Conservation (phyloP, 805 yeast species). For the Wickerhamomyces xylosicus region DNA sequence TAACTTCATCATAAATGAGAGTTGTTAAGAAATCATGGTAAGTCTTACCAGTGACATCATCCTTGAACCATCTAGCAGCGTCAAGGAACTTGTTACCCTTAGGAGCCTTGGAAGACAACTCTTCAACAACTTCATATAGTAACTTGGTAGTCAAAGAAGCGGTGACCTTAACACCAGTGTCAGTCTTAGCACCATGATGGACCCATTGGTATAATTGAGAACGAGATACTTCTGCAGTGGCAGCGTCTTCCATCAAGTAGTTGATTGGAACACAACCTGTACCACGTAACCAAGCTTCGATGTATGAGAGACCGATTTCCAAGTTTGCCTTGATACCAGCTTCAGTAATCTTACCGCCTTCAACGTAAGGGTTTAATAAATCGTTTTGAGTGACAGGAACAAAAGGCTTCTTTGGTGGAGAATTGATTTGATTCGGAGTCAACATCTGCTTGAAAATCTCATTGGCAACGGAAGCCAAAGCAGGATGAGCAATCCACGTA, state of each 20-base stretch:
- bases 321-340: conserved; percentile 64
- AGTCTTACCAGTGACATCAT: conserved; percentile 62
- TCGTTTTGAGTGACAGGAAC: conserved; percentile 37
- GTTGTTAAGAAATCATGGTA: conserved; percentile 73
- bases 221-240: conserved; percentile 81
- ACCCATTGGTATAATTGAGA: conserved; percentile 81
- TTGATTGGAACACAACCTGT: conserved; percentile 81
- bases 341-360: conserved; percentile 53
- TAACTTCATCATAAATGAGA: conserved; percentile 63
- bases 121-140: conserved; percentile 51
- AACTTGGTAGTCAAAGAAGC: conserved; percentile 46
- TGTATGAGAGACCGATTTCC: conserved; percentile 67
- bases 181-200: conserved; percentile 50
- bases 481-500: conserved; percentile 87
- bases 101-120: conserved; percentile 36
- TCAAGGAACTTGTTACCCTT: conserved; percentile 56
- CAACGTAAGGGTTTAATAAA: conserved; percentile 53
- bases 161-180: conserved; percentile 51
- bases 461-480: conserved; percentile 63
- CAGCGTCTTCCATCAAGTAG: conserved; percentile 83
- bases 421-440: conserved; percentile 66
- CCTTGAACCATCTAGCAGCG: conserved; percentile 63
- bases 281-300: conserved; percentile 82
- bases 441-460: conserved; percentile 71
- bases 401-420: conserved; percentile 8